phyloP scores from a whole-genome alignment of 805 yeast genomes.

The Ogataea thermomethanolica region DNA sequence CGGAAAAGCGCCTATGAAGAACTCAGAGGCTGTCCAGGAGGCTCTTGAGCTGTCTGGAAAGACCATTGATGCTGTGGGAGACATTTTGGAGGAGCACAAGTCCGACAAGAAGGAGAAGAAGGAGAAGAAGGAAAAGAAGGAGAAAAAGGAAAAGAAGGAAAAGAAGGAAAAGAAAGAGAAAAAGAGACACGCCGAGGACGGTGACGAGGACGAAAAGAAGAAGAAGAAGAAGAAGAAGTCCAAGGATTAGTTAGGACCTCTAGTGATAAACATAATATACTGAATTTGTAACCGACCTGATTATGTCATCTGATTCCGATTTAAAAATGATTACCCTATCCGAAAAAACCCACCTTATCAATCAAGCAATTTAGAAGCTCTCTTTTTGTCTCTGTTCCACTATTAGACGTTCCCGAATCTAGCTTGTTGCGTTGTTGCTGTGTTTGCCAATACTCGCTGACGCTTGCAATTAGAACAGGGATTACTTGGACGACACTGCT shows the following conservation, averaged over 20 bases:
- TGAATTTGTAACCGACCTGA: conserved; percentile 2
- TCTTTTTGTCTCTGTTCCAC: no score
- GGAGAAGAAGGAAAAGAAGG: conserved; percentile 42
- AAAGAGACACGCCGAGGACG: conserved; percentile 19
- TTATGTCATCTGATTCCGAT: conserved; percentile 4
- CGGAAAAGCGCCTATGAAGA: conserved; percentile 96
- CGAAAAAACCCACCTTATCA: no score
- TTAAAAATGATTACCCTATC: conserved; percentile 1
- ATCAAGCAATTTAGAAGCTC: no score
- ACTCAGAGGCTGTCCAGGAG: conserved; percentile 87
- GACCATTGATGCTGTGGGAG: conserved; percentile 23
- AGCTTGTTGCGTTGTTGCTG: no score
- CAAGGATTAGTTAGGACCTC: conserved; percentile 20
- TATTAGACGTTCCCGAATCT: no score
- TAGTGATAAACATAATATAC: conserved; percentile 1
- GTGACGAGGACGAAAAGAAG: conserved; percentile 13
- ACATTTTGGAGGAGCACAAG: conserved; percentile 32
- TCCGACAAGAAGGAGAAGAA: conserved; percentile 40
- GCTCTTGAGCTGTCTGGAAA: conserved; percentile 68
- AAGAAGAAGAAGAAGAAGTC: conserved; percentile 29
- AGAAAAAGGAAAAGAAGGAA: conserved; percentile 33
- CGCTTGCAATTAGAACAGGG: no score
- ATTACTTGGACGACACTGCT: no score
- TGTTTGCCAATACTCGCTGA: no score
- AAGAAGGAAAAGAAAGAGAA: conserved; percentile 36